A percentile compares a stretch with the other conserved stretches of the same genome.
These are phyloP conservation scores for Tetrahymena malaccensis DNA, from an alignment of 73 alveolate genomes.

Conservation along the genomic window DNA sequence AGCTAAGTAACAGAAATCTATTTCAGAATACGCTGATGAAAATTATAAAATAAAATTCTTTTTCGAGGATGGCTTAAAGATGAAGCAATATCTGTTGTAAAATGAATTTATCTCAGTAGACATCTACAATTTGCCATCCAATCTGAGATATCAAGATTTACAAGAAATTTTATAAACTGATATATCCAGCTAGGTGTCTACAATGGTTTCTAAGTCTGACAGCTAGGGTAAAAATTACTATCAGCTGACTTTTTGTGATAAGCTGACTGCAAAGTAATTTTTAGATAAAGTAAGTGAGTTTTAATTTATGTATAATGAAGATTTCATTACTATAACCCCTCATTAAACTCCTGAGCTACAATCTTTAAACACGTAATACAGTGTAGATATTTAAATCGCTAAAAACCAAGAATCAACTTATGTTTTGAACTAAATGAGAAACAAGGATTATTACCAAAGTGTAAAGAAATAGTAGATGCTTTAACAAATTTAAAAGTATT, in stretches of 20 bases:
- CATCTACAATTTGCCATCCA: neutral
- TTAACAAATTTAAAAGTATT: neutral
- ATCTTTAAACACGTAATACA: neutral
- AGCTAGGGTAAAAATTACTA: neutral
- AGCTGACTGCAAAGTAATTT: neutral
- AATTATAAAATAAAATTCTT: neutral
- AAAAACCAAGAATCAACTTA: neutral
- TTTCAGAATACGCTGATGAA: neutral
- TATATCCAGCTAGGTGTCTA: neutral
- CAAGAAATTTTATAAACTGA: neutral
- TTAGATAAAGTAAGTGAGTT: neutral
- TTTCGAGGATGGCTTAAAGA: neutral
- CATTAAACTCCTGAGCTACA: neutral
- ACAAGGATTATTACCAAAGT: neutral
- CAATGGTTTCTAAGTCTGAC: neutral
- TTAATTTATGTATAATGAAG: neutral
- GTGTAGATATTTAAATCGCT: neutral
- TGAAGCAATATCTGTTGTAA: neutral
- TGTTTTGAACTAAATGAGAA: neutral
- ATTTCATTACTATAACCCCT: neutral
- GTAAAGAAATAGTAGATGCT: neutral
- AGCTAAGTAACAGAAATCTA: neutral
- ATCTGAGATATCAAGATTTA: neutral
- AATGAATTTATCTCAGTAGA: neutral
- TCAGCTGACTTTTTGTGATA: neutral